Evolutionary conservation across 176 grass and related monocot genomes (phyloP).

Genomic region (Paspalum vaginatum): DNA sequence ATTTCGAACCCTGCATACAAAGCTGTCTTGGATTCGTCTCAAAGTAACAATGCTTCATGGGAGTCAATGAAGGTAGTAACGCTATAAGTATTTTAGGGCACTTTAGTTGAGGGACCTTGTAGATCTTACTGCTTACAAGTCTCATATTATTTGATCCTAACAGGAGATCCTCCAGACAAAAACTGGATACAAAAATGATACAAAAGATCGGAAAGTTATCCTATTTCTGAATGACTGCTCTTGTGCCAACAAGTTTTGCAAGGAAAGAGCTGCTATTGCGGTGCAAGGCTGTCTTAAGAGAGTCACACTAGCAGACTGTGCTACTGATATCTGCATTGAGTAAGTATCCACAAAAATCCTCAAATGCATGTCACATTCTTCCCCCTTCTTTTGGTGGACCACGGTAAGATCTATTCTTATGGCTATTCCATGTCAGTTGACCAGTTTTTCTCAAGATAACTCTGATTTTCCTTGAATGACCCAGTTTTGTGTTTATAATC

Average conservation of each 20-base stretch:
- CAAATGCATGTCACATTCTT: conserved; percentile 6
- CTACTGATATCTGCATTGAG: conserved; percentile 81
- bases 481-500: no score
- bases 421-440: not conserved
- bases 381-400: conserved; percentile 12
- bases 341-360: conserved; percentile 47
- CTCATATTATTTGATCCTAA: conserved; percentile 33
- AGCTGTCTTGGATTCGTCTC: conserved; percentile 88
- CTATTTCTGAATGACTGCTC: conserved; percentile 89
- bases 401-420: not conserved
- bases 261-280: conserved; percentile 76
- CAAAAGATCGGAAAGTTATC: conserved; percentile 72
- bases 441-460: not conserved
- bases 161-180: conserved; percentile 82
- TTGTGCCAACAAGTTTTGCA: conserved; percentile 87
- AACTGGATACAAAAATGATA: conserved; percentile 60
- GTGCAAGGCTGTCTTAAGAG: conserved; percentile 79
- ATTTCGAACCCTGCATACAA: conserved; percentile 90
- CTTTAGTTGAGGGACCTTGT: conserved; percentile 23
- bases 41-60: conserved; percentile 98
- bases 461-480: conserved; percentile 13
- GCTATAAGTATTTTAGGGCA: conserved; percentile 20
- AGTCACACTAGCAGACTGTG: conserved; percentile 75
- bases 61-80: conserved; percentile 85
- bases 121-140: conserved; percentile 30